Base-by-base conservation (phyloP, 1,284 basidiomycete genomes). In the Malassezia yamatoensis region DNA sequence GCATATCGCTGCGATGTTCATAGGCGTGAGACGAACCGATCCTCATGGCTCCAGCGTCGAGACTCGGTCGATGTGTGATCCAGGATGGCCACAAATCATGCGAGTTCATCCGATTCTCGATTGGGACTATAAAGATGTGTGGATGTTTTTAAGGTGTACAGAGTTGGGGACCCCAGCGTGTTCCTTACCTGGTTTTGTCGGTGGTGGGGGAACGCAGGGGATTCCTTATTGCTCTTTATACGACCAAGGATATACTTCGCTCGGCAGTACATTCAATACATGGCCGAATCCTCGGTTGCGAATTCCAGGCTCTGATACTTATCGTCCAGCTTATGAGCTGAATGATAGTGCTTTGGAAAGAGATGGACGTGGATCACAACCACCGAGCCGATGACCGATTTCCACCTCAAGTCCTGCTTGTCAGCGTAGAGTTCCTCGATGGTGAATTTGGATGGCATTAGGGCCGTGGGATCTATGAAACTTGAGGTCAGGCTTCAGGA, bases 31-130 rank as follows among this genome's bases (percentile, higher is more conserved):
- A 53, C 78, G 85, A 60, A 81, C 82, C 4, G 93, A 98, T 78
- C 93, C 93, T 1, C 89, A 96, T 76, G 90, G 91, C 4, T 53
- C 60, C 15, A 50, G 59, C 38, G 46, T 60, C 13, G 44, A 46
- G 64, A 32, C 61, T 3, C 58, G 65, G 1, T 51, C 58, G 5
- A 60, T 59, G 53, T 66, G 66, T 21, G 71, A 72, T 43, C 57
- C 62, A 0, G 85, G 81, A 50, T 98, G 93, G 93, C 91, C 93
- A 5, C 73, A 77, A 3, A 88, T 93, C 58, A 85, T 91, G 70
- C 83, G 93, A 18, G 83, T 98, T 29, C 93, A 98, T 73, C 93
- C 94, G 0, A 88, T 98, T 65, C 86, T 98, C 48, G 85, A 96
- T 72, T 98, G 93, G 93, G 79, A 82, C 0, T 98, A 98, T 76